Conservation (phyloP, 768 basidiomycete genomes). For the Mrakia frigida region DNA sequence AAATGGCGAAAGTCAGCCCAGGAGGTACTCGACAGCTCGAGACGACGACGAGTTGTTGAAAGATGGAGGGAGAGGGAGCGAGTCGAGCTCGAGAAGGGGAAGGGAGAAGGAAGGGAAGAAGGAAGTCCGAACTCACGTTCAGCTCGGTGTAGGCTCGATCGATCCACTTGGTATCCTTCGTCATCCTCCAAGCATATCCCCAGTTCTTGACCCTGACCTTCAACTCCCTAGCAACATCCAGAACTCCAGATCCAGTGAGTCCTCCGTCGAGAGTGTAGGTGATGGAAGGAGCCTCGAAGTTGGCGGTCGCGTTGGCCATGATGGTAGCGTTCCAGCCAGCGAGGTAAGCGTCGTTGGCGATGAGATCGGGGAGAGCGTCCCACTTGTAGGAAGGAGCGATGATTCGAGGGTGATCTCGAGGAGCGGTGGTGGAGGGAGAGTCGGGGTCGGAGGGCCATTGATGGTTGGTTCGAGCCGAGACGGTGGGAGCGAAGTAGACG, state of each 20-base stretch:
- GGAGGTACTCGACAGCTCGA: too few relatives aligned
- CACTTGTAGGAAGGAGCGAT: conserved; percentile 91
- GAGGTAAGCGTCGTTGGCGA: conserved; percentile 78
- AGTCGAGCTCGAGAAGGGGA: neutral
- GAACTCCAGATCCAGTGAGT: conserved; percentile 64
- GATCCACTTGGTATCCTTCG: conserved; percentile 85
- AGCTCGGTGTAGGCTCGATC: conserved; percentile 81
- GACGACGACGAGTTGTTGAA: too few relatives aligned
- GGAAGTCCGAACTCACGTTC: conserved; percentile 52
- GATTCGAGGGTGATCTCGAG: conserved; percentile 78
- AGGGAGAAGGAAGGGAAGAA: neutral
- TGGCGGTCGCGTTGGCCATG: conserved; percentile 78
- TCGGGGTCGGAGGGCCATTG: conserved; percentile 73
- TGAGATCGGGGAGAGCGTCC: conserved; percentile 70
- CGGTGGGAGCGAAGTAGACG: conserved; percentile 49
- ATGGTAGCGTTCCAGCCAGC: conserved; percentile 84
- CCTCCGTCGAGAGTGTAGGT: conserved; percentile 69
- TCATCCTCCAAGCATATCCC: conserved; percentile 82
- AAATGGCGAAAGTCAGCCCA: conserved; percentile 9
- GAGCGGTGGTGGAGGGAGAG: conserved; percentile 58
- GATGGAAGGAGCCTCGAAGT: conserved; percentile 60
- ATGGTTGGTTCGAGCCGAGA: conserved; percentile 45
- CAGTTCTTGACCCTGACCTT: conserved; percentile 91
- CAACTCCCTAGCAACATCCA: conserved; percentile 81
- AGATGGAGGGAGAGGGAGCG: too few relatives aligned